Evolutionary conservation across 1,139 yeast genomes (phyloP), one percentile per base, ranked within the genome.

Genomic region (Meyerozyma smithsonii): DNA sequence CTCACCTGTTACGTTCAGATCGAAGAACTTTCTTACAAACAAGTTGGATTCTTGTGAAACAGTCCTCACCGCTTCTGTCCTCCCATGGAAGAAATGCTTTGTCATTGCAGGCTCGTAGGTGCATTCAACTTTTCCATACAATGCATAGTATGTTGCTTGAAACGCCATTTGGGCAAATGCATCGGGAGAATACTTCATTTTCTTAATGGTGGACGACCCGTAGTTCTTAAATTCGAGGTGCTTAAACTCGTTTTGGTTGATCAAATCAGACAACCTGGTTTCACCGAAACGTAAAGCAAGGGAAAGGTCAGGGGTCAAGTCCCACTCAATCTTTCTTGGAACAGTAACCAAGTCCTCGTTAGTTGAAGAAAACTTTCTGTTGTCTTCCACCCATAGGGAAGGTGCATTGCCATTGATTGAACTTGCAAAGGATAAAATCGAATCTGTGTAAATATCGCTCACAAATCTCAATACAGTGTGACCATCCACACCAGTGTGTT

Each of bases 51-150:
- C 89, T 47, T 77, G 72, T 10, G 94, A 80, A 2, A 88, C 96
- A 0, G 95, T 77, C 51, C 96, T 73, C 40, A 89, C 80, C 4
- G 96, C 95, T 61, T 89, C 97, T 0, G 97, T 89, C 57, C 97
- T 75, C 12, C 96, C 97, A 58, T 89, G 96, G 48, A 82, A 74
- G 56, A 81, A 89, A 43, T 71, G 71, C 59, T 89, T 89, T 2
- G 96, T 89, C 97, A 89, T 89, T 10, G 96, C 96, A 3, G 97
- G 97, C 63, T 89, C 97, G 60, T 89, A 89, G 11, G 96, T 87
- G 51, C 95, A 86, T 59, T 88, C 97, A 33, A 88, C 94, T 55
- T 85, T 85, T 36, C 97, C 97, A 58, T 89, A 89, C 39, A 89
- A 72, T 0, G 96, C 94, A 57, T 87, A 89, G 61, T 88, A 89